Conservation (phyloP, 495 filamentous ascomycete species). For the Aeminium ludgeri region DNA sequence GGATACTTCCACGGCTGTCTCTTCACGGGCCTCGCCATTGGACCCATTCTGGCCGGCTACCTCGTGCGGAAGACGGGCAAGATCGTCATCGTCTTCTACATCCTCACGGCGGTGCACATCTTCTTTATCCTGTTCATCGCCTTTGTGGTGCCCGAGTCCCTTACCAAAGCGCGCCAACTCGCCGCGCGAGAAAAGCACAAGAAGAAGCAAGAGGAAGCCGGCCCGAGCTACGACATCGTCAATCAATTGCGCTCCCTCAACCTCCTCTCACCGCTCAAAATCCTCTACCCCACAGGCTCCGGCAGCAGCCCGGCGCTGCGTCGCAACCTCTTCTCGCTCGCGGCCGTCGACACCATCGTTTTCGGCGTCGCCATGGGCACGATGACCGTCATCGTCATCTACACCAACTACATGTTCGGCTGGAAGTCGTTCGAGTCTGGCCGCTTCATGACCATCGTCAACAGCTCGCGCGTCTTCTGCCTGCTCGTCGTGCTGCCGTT, state of each 20-base stretch:
- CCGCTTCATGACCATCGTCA: conserved; percentile 60
- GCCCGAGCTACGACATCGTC: conserved; percentile 20
- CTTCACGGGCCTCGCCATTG: conserved; percentile 70
- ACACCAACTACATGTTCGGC: conserved; percentile 57
- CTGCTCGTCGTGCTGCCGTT: conserved; percentile 60
- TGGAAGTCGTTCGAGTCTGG: conserved; percentile 69
- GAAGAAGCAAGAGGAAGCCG: conserved; percentile 9
- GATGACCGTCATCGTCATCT: conserved; percentile 60
- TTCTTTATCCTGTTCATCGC: conserved; percentile 53
- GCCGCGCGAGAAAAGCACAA: conserved; percentile 48
- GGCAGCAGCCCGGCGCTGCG: conserved; percentile 45
- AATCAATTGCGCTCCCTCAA: conserved; percentile 34
- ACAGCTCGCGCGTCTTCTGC: conserved; percentile 51
- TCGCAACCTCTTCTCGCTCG: conserved; percentile 61
- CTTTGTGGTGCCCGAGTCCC: conserved; percentile 64
- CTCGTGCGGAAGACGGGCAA: conserved; percentile 53
- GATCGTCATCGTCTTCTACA: conserved; percentile 60
- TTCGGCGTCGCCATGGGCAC: conserved; percentile 72
- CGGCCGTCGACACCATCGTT: conserved; percentile 58
- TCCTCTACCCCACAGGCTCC: conserved; percentile 54
- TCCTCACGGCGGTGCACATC: conserved; percentile 50
- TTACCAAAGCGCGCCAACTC: conserved; percentile 49
- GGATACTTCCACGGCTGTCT: conserved; percentile 77
- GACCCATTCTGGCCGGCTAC: conserved; percentile 62
- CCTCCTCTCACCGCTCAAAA: conserved; percentile 55